These are phyloP conservation scores for Boletus subcaerulescens DNA, from an alignment of 768 basidiomycete species.

Conservation along the genomic window DNA sequence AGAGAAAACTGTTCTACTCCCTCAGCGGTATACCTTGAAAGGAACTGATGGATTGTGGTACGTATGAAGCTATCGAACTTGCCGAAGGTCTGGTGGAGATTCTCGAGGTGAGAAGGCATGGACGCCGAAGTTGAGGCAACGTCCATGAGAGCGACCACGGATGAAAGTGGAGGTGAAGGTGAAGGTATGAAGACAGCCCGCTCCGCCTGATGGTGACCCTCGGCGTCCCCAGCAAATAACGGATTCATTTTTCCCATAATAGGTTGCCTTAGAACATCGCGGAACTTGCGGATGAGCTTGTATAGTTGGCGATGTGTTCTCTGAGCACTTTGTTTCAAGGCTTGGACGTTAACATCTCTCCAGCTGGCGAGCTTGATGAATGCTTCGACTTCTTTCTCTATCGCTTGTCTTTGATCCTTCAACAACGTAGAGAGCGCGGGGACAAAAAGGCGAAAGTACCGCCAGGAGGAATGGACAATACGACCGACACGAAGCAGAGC, in stretches of 20 bases:
- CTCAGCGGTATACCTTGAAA: constrained; percentile 39
- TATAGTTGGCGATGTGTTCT: constrained; percentile 89
- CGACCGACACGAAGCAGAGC: constrained; percentile 50
- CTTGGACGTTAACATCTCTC: constrained; percentile 96
- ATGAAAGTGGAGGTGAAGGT: background rate
- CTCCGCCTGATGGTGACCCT: constrained; percentile 23
- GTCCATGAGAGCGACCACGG: background rate
- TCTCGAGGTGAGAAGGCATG: constrained; percentile 39
- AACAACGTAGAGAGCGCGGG: constrained; percentile 47
- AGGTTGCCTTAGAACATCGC: constrained; percentile 82
- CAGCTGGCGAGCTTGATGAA: constrained; percentile 96
- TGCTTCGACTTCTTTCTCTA: constrained; percentile 80
- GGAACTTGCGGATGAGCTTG: constrained; percentile 87
- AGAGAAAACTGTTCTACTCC: constrained; percentile 54
- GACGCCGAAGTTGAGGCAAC: background rate
- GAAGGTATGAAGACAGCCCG: constrained; percentile 2
- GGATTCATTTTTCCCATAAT: constrained; percentile 41
- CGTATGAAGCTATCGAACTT: constrained; percentile 48
- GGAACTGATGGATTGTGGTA: constrained; percentile 40
- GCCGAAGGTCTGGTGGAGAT: constrained; percentile 48
- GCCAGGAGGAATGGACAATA: constrained; percentile 58
- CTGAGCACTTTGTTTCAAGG: constrained; percentile 87
- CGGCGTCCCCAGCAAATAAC: constrained; percentile 35
- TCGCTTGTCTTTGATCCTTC: constrained; percentile 46
- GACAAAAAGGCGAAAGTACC: constrained; percentile 64